Percentiles rank a stretch among this genome's conserved stretches.
These are phyloP conservation scores for Mycosarcoma maydis DNA, from an alignment of 1,284 basidiomycete species.

Conservation along the genomic window DNA sequence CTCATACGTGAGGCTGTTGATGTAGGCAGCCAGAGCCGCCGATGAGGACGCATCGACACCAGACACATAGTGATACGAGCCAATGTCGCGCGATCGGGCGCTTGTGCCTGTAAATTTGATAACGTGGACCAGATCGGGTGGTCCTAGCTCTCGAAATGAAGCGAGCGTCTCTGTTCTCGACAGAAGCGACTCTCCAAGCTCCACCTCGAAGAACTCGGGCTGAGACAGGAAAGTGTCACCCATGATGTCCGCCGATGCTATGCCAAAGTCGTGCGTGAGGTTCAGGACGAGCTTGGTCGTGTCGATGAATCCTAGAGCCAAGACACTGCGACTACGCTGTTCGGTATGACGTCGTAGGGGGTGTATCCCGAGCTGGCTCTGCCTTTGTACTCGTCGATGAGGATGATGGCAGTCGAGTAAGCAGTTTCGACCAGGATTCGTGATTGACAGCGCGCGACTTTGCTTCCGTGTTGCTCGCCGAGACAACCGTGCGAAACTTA, in stretches of 20 bases:
- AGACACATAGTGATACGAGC: constrained; percentile 72
- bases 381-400: not conserved
- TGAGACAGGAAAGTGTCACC: constrained; percentile 63
- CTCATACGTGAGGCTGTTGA: constrained; percentile 94
- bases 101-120: constrained; percentile 81
- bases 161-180: constrained; percentile 92
- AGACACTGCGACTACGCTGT: no score
- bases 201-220: constrained; percentile 74
- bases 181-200: constrained; percentile 87
- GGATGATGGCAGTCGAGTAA: not conserved
- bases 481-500: no score
- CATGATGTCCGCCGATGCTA: constrained; percentile 27
- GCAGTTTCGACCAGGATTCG: not conserved
- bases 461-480: no score
- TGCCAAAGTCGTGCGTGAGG: no score
- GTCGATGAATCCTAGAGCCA: no score
- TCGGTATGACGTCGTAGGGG: not conserved
- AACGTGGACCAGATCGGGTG: constrained; percentile 95
- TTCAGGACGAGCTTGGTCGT: not conserved
- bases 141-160: constrained; percentile 93
- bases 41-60: constrained; percentile 97
- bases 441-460: not conserved
- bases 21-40: constrained; percentile 94
- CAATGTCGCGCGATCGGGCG: constrained; percentile 78
- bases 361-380: not conserved